Percentiles rank a stretch among this genome's conserved stretches.
These are phyloP conservation scores for Colletotrichum costaricense DNA, from an alignment of 2,329 filamentous ascomycete genomes.

Conservation along the genomic window DNA sequence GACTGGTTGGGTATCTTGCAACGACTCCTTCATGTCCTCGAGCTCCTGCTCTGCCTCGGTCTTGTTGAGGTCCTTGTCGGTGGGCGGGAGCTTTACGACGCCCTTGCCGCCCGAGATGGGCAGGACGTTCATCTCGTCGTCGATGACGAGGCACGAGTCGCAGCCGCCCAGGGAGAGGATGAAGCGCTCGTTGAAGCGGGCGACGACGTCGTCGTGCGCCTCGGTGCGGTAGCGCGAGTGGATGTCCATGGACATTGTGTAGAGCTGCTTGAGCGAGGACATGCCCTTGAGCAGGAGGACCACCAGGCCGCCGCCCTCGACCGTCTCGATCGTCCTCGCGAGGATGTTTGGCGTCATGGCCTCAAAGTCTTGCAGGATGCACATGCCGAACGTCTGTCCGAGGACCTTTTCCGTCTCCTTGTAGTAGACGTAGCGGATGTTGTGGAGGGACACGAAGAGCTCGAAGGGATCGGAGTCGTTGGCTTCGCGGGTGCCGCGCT, in stretches of 20 bases:
- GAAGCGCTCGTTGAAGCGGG: constrained; percentile 97
- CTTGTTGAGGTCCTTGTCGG: constrained; percentile 78
- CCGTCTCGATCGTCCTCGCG: constrained; percentile 94
- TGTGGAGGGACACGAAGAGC: constrained; percentile 94
- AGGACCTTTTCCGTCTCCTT: constrained; percentile 99
- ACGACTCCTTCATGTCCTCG: constrained; percentile 85
- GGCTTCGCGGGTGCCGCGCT: constrained; percentile 90
- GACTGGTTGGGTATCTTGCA: constrained; percentile 87
- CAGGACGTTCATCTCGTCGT: constrained; percentile 97
- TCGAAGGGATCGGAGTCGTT: constrained; percentile 97
- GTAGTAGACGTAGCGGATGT: constrained; percentile 99
- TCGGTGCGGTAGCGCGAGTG: constrained; percentile 97
- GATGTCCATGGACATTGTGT: constrained; percentile 97
- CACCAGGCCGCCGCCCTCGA: constrained; percentile 94
- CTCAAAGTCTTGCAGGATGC: constrained; percentile 97
- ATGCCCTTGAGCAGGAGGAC: constrained; percentile 94
- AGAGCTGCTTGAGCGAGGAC: constrained; percentile 96
- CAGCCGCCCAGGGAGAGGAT: constrained; percentile 96
- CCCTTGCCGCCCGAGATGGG: constrained; percentile 96
- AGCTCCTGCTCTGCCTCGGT: constrained; percentile 81
- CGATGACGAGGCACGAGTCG: constrained; percentile 92
- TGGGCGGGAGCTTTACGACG: constrained; percentile 83
- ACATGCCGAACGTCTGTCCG: constrained; percentile 98
- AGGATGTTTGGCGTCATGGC: constrained; percentile 97
- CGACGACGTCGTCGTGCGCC: constrained; percentile 93